phyloP scores from a whole-genome alignment of 139 green algal species.

The Zygnema cylindricum region DNA sequence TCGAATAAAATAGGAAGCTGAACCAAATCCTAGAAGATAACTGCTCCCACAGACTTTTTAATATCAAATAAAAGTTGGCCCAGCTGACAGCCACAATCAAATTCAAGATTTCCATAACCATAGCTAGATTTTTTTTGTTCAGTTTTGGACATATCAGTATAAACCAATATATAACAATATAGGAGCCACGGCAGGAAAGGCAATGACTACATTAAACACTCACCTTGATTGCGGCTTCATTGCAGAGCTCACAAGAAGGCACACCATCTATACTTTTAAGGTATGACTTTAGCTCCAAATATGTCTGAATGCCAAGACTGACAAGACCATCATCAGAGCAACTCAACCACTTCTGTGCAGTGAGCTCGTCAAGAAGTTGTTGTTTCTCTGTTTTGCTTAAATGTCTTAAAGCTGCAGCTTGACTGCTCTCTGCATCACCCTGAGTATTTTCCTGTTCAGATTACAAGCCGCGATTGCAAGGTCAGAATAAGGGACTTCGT shows the following conservation, averaged over 20 bases:
- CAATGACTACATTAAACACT: background rate
- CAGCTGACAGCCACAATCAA: no score
- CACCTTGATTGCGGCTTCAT: constrained; percentile 32
- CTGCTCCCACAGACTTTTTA: no score
- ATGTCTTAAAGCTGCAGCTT: background rate
- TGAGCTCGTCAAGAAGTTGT: constrained; percentile 15
- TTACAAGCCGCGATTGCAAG: no score
- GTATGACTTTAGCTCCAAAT: constrained; percentile 20
- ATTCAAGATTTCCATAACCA: no score
- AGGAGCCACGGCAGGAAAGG: background rate
- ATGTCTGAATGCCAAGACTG: background rate
- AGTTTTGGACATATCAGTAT: no score
- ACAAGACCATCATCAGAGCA: background rate
- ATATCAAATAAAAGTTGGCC: no score
- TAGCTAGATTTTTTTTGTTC: no score
- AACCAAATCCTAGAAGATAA: no score
- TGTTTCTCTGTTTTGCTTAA: constrained; percentile 4
- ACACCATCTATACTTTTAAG: constrained; percentile 9
- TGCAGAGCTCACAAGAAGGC: constrained; percentile 14
- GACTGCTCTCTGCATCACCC: background rate
- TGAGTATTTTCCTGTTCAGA: background rate
- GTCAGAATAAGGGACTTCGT: no score
- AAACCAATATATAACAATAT: no score
- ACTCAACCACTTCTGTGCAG: background rate
- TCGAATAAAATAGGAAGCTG: no score